Evolutionary conservation across 257 asterid species (phyloP).

Genomic region (Parsonsia alboflavescens): DNA sequence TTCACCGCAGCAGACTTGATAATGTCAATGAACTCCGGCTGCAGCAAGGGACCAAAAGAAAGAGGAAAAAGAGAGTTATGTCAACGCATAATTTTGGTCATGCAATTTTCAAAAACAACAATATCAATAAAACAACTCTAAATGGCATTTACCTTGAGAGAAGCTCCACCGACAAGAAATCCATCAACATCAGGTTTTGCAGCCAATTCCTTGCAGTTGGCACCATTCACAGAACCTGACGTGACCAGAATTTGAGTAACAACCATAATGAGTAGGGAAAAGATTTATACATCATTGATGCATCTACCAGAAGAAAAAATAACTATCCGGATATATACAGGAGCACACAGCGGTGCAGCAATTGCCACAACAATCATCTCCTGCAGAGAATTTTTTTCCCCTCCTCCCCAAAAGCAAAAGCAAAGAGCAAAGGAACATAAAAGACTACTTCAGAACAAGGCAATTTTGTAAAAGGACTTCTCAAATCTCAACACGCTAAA

Average conservation of each 20-base stretch:
- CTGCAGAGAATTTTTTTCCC: background rate
- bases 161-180: conserved; percentile 82
- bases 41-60: conserved; percentile 1
- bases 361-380: background rate
- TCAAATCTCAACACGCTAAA: background rate
- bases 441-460: background rate
- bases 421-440: background rate
- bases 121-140: background rate
- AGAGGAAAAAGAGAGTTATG: background rate
- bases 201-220: conserved; percentile 70
- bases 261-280: background rate
- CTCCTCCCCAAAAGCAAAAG: background rate
- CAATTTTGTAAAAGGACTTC: background rate
- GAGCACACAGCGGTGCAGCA: background rate
- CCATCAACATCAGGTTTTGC: conserved; percentile 68
- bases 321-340: background rate
- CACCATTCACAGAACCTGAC: conserved; percentile 45
- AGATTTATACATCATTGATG: background rate
- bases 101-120: background rate
- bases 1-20: conserved; percentile 77
- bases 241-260: background rate
- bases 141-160: conserved; percentile 49
- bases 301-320: background rate
- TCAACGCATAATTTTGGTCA: background rate
- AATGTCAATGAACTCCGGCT: conserved; percentile 85